phyloP scores from a whole-genome alignment of 208 protist genomes.

The Crithidia fasciculata region DNA sequence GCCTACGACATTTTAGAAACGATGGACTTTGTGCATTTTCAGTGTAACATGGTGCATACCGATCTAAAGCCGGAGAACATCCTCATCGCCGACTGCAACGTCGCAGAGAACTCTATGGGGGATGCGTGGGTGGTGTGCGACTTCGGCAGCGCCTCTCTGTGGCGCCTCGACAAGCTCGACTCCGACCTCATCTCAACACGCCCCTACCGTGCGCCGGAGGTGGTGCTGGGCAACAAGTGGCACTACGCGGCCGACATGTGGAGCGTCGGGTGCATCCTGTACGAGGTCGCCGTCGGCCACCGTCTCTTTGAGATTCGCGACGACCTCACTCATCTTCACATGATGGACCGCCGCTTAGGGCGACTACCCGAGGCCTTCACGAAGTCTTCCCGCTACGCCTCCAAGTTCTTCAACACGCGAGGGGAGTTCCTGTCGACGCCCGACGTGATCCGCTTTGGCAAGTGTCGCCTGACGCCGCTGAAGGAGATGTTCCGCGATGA shows the following conservation, averaged over 20 bases:
- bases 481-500: slow-evolving; percentile 61
- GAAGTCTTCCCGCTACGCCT: slow-evolving; percentile 43
- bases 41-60: slow-evolving; percentile 94
- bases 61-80: slow-evolving; percentile 98
- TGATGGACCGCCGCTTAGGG: slow-evolving; percentile 80
- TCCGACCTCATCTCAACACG: slow-evolving; percentile 89
- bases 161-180: slow-evolving; percentile 71
- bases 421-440: slow-evolving; percentile 56
- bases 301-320: slow-evolving; percentile 92
- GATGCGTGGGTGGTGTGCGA: slow-evolving; percentile 82
- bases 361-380: slow-evolving; percentile 62
- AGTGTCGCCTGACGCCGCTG: slow-evolving; percentile 43
- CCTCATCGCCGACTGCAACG: slow-evolving; percentile 74
- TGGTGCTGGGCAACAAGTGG: slow-evolving; percentile 88
- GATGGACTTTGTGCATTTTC: slow-evolving; percentile 79
- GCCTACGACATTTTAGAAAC: slow-evolving; percentile 79
- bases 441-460: slow-evolving; percentile 44
- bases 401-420: slow-evolving; percentile 57
- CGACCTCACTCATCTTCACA: slow-evolving; percentile 80
- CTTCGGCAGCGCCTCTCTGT: slow-evolving; percentile 88
- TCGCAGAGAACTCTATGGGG: slow-evolving; percentile 53
- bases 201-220: slow-evolving; percentile 92
- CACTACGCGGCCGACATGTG: slow-evolving; percentile 94
- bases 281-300: slow-evolving; percentile 90
- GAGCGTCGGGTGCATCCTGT: slow-evolving; percentile 93